phyloP scores from a whole-genome alignment of 805 yeast genomes.

The Wickerhamiella dianesei region DNA sequence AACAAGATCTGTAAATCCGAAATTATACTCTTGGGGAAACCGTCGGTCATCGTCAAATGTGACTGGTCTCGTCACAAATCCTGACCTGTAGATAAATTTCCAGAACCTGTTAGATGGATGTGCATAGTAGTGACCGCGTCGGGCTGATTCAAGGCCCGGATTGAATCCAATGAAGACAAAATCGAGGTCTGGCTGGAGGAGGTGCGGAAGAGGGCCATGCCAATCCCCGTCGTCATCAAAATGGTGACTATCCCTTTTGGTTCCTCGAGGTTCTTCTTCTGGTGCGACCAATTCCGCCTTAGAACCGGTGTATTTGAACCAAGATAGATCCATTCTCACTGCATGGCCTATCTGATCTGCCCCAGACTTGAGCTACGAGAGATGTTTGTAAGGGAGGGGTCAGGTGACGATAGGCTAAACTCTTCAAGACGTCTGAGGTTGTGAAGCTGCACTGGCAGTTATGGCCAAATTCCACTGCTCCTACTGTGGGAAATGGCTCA shows the following conservation, averaged over 20 bases:
- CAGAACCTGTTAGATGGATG: constrained; percentile 57
- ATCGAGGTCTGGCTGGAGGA: constrained; percentile 23
- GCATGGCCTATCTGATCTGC: not conserved
- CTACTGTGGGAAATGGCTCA: constrained; percentile 15
- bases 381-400: not conserved
- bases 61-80: constrained; percentile 28
- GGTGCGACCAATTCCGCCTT: not conserved
- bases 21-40: constrained; percentile 31
- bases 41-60: constrained; percentile 30
- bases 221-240: constrained; percentile 3
- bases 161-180: constrained; percentile 58
- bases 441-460: not conserved
- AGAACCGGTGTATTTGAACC: not conserved
- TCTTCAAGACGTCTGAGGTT: not conserved
- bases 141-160: constrained; percentile 53
- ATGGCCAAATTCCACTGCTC: constrained; percentile 17
- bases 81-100: constrained; percentile 44
- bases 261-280: not conserved
- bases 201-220: constrained; percentile 18
- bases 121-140: constrained; percentile 56
- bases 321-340: not conserved
- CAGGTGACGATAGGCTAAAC: not conserved
- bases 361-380: too few species aligned
- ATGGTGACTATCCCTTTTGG: not conserved
- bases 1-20: constrained; percentile 65